Conservation (phyloP, 768 basidiomycete genomes). For the Psilocybe sp. region DNA sequence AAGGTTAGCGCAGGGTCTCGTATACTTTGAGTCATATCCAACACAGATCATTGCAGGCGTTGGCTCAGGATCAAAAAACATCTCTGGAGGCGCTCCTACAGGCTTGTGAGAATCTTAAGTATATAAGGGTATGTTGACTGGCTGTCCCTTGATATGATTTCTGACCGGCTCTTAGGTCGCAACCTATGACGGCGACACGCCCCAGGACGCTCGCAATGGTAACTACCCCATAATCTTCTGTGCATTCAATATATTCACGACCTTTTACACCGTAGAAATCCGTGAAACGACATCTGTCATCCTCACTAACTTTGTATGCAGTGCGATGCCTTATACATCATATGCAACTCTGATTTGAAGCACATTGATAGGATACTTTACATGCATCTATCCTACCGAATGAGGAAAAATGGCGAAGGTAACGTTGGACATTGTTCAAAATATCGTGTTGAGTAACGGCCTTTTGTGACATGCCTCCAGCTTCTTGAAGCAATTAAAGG, state of each 20-base stretch:
- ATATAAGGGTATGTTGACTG: constrained; percentile 42
- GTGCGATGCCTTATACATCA: neutral
- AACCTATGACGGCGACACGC: constrained; percentile 90
- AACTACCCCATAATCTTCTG: constrained; percentile 6
- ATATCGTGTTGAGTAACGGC: neutral
- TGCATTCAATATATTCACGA: neutral
- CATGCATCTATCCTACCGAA: constrained; percentile 83
- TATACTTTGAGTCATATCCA: neutral
- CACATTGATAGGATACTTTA: constrained; percentile 68
- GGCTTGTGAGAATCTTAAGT: constrained; percentile 58
- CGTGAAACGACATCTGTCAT: constrained; percentile 76
- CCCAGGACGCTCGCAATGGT: constrained; percentile 65
- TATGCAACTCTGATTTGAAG: neutral
- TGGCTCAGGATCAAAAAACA: constrained; percentile 83
- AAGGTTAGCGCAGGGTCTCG: constrained; percentile 46
- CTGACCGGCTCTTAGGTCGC: constrained; percentile 40
- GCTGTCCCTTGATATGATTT: neutral
- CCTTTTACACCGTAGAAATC: constrained; percentile 35
- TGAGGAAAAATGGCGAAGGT: constrained; percentile 83
- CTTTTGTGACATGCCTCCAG: constrained; percentile 30
- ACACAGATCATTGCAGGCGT: constrained; percentile 44
- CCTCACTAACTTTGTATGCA: constrained; percentile 83
- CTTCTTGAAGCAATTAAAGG: constrained; percentile 73
- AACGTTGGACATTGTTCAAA: constrained; percentile 6
- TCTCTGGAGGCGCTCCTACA: constrained; percentile 67